Evolutionary conservation across 2,329 filamentous ascomycete genomes (phyloP), one percentile per base, ranked within the genome.

Genomic region (Pseudogymnoascus sp.): DNA sequence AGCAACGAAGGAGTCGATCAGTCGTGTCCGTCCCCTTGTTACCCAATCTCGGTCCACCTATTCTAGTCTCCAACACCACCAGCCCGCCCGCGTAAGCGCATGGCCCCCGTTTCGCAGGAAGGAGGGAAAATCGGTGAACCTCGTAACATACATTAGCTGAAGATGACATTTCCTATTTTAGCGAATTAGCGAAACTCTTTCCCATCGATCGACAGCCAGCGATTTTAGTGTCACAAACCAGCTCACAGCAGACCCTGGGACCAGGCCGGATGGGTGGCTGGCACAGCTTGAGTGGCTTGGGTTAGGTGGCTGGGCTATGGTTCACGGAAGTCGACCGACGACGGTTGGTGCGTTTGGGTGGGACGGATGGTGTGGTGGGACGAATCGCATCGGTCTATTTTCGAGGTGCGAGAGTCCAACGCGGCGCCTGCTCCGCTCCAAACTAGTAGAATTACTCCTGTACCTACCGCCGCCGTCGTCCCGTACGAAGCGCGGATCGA

Each of bases 241-340:
- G 26, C 26, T 7, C 26, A 9, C 26, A 29, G 26, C 44, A 15
- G 44, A 29, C 44, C 44, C 44, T 50, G 10, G 23, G 44, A 50
- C 44, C 44, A 50, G 5, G 17, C 13, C 44, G 44, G 44, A 50
- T 50, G 19, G 40, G 42, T 46, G 21, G 42, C 17, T 46, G 42
- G 21, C 21, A 40, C 10, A 19, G 21, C 44, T 17, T 21, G 19
- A 29, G 44, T 50, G 44, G 44, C 44, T 50, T 50, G 15, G 44
- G 23, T 50, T 15, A 1, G 17, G 38, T 42, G 38, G 38, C 38
- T 42, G 38, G 38, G 38, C 37, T 15, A 35, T 33, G 10, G 9
- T 50, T 29, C 44, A 50, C 44, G 44, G 44, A 53, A 53, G 44
- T 53, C 23, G 44, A 31, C 44, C 44, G 44, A 53, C 44, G 44